Base-by-base conservation (phyloP, 805 yeast genomes). In the Ogataea ramenticola region DNA sequence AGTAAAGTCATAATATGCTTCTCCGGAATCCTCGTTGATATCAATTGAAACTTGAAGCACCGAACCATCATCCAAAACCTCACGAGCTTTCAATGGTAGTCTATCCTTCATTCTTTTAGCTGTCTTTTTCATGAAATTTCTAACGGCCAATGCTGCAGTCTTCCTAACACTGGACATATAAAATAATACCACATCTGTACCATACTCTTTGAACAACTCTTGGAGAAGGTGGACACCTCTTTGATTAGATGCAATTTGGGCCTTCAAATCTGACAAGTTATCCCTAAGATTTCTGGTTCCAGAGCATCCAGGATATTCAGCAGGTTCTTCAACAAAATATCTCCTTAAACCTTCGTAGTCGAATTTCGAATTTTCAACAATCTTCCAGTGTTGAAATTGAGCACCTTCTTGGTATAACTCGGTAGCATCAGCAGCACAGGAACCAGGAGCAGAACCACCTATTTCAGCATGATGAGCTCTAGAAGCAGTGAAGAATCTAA, bases 391-490 rank as follows among this genome's bases (percentile, higher is more conserved):
- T 45, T 70, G 68, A 40, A 77, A 74, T 21, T 75, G 68, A 2
- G 75, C 81, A 44, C 82, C 83, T 56, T 77, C 83, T 46, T 76
- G 76, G 46, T 59, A 70, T 33, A 77, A 64, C 32, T 71, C 67
- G 50, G 72, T 73, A 12, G 82, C 77, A 53, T 74, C 64, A 3
- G 82, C 72, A 24, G 79, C 75, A 66, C 73, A 74, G 1, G 77
- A 70, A 3, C 81, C 81, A 9, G 81, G 79, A 39, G 77, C 66
- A 41, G 77, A 68, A 14, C 79, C 77, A 35, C 82, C 82, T 51
- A 77, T 77, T 49, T 77, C 82, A 22, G 82, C 75, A 58, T 77
- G 83, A 57, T 77, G 82, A 4, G 80, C 82, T 46, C 82, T 62
- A 1, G 80, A 68, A 4, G 82, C 82, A 16, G 73, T 72, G 62